Base-by-base conservation (phyloP, 2,329 filamentous ascomycete species). In the Aspergillus eucalypticola region DNA sequence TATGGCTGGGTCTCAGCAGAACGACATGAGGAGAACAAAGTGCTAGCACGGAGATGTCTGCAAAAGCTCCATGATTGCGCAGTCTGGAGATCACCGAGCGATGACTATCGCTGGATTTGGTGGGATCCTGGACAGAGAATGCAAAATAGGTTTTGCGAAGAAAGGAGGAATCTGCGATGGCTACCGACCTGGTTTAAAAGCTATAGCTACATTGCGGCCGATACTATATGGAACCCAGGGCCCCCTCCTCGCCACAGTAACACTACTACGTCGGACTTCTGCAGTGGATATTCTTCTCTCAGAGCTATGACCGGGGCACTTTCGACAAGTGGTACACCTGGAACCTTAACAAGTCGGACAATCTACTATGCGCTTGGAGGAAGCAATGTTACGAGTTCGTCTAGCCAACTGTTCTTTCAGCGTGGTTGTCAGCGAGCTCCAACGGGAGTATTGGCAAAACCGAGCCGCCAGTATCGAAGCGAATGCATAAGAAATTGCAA, bases 51-150 rank as follows among this genome's bases (percentile, higher is more conserved):
- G 15, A 64, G 61, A 10, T 61, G 59, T 0, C 66, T 70, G 6
- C 56, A 42, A 2, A 66, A 58, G 44, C 17, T 76, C 8, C 59
- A 66, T 49, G 55, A 68, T 6, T 73, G 66, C 67, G 64, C 71
- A 5, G 60, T 70, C 4, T 78, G 76, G 76, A 71, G 69, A 50
- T 71, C 75, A 3, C 67, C 72, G 3, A 70, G 65, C 58, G 66
- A 69, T 8, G 71, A 77, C 55, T 78, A 77, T 62, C 68, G 62
- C 48, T 76, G 75, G 74, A 67, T 77, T 11, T 79, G 76, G 76
- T 78, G 76, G 77, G 73, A 78, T 64, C 74, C 74, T 10, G 67
- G 65, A 1, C 66, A 72, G 21, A 64, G 68, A 42, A 69, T 67
- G 25, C 55, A 61, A 23, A 52, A 69, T 49, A 63, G 61, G 46